Evolutionary conservation across 345 rosid species (phyloP), one percentile per base, ranked within the genome.

Genomic region (Aquilaria yunnanensis): DNA sequence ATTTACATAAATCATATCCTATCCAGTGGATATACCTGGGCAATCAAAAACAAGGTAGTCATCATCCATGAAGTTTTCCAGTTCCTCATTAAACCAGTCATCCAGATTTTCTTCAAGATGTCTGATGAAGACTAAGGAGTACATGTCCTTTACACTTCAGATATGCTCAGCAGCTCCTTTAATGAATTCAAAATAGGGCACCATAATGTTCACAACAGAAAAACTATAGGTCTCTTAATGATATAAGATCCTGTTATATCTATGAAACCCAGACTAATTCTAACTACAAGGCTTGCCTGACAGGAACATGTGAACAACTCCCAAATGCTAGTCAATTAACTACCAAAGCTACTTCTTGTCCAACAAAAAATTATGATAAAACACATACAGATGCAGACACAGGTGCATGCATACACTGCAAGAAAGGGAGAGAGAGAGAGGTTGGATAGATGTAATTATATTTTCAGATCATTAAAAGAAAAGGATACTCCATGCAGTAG

Each of bases 401-500:
- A 37, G 23, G 5, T 43, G 14, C 48, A 47, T 4, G 37, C 30
- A 47, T 2, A 10, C 32, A 14, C 57, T 50, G 52, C 33, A 51
- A 62, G 50, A n/a, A 33, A 11, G 6, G 41, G n/a, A n/a, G 5
- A 50, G 49, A 3, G 13, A 4, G 1, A 32, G 32, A 56, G 11
- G 41, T 11, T n/a, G 3, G 23, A 49, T 56, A 55, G 41, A 48
- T 33, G 54, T 14, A 54, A 9, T 32, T 47, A 5, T 43, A 5
- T 7, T 49, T 10, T 7, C 32, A 47, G 9, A 60, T 33, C 46
- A 45, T 29, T 2, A 23, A 53, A 67, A 10, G 16, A 34, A 67
- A 75, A 80, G 92, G 95, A 86, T 88, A 90, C 99, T 88, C 99
- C 99, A 90, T 90, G 78, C 97, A 86, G 75, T 93, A 88, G 60